Conservation (phyloP, 352 stramenopile genomes). For the Globisporangium okanoganense region DNA sequence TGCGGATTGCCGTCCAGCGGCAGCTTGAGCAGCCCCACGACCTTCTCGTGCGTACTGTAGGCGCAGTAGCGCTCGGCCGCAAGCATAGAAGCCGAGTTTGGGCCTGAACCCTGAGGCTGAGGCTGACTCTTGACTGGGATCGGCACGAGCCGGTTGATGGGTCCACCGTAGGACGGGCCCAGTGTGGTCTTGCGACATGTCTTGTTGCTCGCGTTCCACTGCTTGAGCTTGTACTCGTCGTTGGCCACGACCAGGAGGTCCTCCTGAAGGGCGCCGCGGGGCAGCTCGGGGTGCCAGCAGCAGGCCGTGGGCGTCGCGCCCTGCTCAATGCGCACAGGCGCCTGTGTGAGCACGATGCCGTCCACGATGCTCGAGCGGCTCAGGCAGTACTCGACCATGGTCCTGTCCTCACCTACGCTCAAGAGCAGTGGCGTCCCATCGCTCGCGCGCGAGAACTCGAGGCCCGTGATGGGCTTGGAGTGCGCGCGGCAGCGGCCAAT, state of each 20-base stretch:
- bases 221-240: conserved; percentile 93
- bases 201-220: conserved; percentile 91
- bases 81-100: conserved; percentile 12
- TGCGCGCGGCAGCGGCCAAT: conserved; percentile 77
- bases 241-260: conserved; percentile 89
- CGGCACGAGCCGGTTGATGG: conserved; percentile 77
- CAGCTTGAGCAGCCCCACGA: conserved; percentile 83
- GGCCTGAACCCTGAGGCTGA: background rate
- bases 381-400: conserved; percentile 89
- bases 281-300: conserved; percentile 86
- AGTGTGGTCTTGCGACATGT: conserved; percentile 89
- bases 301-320: conserved; percentile 81
- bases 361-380: conserved; percentile 76
- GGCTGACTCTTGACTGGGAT: conserved; percentile 34
- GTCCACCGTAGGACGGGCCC: conserved; percentile 86
- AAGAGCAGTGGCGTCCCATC: conserved; percentile 80
- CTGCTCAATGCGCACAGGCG: conserved; percentile 80
- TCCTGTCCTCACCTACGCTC: conserved; percentile 83
- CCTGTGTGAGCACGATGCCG: conserved; percentile 77
- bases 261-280: conserved; percentile 58
- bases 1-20: conserved; percentile 91
- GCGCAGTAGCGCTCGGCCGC: conserved; percentile 81
- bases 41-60: conserved; percentile 81
- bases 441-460: conserved; percentile 81
- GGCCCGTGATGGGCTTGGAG: conserved; percentile 76